Evolutionary conservation across 176 grass and related monocot species (phyloP), one percentile per base, ranked within the genome.

Genomic region (Aegilops umbellulata): DNA sequence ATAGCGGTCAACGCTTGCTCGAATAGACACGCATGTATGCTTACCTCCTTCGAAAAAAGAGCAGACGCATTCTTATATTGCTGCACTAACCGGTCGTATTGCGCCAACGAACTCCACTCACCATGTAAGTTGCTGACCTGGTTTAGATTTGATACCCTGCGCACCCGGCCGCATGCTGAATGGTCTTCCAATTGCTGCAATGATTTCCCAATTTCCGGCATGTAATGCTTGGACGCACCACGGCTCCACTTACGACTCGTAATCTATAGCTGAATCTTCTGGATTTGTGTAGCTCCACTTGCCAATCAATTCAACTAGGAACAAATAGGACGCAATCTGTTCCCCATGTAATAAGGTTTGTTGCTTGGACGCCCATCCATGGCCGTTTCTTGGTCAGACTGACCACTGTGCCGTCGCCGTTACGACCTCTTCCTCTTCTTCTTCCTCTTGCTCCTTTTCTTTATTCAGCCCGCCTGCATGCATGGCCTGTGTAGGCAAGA

Each of bases 181-280:
- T 58, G 20, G 34, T 14, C 42, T 32, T 46, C 5, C 20, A 13
- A 71, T 60, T 61, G 69, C 19, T 63, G n/a, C 32, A 73, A 80
- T 86, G 53, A 38, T 24, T 13, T n/a, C 32, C 60, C 60, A 31
- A 41, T 73, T 74, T 64, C 16, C 68, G 27, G 74, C n/a, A 57
- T 15, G 55, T 57, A 68, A 11, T 68, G 74, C 61, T 76, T 78
- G 78, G 39, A 29, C 65, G 69, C 85, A 80, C 77, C 46, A 84
- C 36, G 26, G 47, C 19, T 80, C 85, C 77, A 86, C 66, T 71
- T 32, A 24, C 25, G 12, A 47, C 4, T 20, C 58, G 25, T 67
- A 55, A 11, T 23, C 20, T 19, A 55, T 27, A 73, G 8, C 12
- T 14, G 19, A 29, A 41, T 79, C 46, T 60, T 79, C 51, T 60